Evolutionary conservation across 495 filamentous ascomycete species (phyloP).

Genomic region (Aspergillus haitiensis): DNA sequence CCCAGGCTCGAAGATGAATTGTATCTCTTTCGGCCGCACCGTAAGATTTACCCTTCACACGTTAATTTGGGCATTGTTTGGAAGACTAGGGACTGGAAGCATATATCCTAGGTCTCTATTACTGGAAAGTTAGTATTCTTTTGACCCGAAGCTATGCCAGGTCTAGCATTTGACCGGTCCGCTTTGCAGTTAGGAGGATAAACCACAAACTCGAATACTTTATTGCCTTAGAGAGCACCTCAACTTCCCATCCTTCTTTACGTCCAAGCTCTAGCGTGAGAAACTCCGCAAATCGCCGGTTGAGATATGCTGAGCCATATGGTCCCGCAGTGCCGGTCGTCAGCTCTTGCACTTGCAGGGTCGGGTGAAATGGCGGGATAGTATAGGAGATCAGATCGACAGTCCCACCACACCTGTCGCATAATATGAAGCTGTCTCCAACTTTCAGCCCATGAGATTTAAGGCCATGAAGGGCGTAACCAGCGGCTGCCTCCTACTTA

Average conservation of each 20-base stretch:
- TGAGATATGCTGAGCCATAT: constrained; percentile 70
- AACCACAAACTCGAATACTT: constrained; percentile 21
- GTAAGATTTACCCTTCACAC: constrained; percentile 25
- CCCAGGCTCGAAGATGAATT: constrained; percentile 23
- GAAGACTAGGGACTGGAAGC: constrained; percentile 28
- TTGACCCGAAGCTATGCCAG: background rate
- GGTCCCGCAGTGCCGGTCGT: constrained; percentile 62
- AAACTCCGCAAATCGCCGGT: constrained; percentile 68
- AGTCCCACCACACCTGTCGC: constrained; percentile 77
- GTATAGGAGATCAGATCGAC: constrained; percentile 63
- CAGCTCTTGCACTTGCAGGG: constrained; percentile 60
- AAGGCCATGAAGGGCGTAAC: constrained; percentile 67
- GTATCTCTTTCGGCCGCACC: constrained; percentile 22
- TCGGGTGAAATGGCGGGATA: constrained; percentile 32
- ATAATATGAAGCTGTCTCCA: constrained; percentile 72
- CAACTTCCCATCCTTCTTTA: constrained; percentile 22
- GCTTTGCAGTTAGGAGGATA: background rate
- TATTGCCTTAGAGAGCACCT: constrained; percentile 27
- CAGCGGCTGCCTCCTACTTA: constrained; percentile 74
- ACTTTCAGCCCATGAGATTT: constrained; percentile 59
- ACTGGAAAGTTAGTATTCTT: constrained; percentile 24
- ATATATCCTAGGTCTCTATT: constrained; percentile 18
- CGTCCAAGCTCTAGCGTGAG: constrained; percentile 53
- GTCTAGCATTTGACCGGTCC: too few species aligned
- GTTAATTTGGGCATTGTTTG: constrained; percentile 17